These are phyloP conservation scores for Boletus rex-veris DNA, from an alignment of 768 basidiomycete genomes.

Conservation along the genomic window DNA sequence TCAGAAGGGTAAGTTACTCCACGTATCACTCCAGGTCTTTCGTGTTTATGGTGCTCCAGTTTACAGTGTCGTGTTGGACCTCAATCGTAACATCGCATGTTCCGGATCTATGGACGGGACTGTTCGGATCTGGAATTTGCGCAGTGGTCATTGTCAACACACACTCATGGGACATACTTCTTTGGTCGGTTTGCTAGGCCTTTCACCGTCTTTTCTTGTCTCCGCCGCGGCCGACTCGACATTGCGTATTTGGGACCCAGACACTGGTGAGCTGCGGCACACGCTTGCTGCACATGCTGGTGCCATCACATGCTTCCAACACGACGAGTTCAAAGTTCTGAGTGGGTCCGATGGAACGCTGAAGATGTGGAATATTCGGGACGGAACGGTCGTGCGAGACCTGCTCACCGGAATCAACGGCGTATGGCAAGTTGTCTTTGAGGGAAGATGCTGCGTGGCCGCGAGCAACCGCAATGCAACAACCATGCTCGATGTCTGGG, in stretches of 20 bases:
- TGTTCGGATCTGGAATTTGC: constrained; percentile 91
- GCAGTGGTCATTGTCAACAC: constrained; percentile 75
- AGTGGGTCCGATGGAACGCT: constrained; percentile 94
- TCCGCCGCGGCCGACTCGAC: constrained; percentile 97
- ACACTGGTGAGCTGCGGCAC: constrained; percentile 73
- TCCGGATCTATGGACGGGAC: constrained; percentile 99
- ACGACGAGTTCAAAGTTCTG: constrained; percentile 96
- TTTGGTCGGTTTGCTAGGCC: constrained; percentile 87
- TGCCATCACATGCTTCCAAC: constrained; percentile 99
- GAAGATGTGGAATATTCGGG: constrained; percentile 96
- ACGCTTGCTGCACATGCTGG: constrained; percentile 89
- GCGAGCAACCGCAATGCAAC: constrained; percentile 79
- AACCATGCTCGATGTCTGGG: constrained; percentile 87
- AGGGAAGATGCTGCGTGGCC: constrained; percentile 91
- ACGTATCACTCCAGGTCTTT: neutral
- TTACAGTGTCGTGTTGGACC: constrained; percentile 92
- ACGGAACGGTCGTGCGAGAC: constrained; percentile 83
- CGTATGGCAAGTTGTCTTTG: constrained; percentile 98
- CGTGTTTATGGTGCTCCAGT: constrained; percentile 45
- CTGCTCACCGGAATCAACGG: constrained; percentile 87
- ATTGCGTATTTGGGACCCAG: constrained; percentile 91
- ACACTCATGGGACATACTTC: constrained; percentile 89
- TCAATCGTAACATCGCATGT: constrained; percentile 81
- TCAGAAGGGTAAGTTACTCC: constrained; percentile 68
- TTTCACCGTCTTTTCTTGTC: constrained; percentile 87